These are phyloP conservation scores for Misopates orontium DNA, from an alignment of 257 asterid species.

Conservation along the genomic window DNA sequence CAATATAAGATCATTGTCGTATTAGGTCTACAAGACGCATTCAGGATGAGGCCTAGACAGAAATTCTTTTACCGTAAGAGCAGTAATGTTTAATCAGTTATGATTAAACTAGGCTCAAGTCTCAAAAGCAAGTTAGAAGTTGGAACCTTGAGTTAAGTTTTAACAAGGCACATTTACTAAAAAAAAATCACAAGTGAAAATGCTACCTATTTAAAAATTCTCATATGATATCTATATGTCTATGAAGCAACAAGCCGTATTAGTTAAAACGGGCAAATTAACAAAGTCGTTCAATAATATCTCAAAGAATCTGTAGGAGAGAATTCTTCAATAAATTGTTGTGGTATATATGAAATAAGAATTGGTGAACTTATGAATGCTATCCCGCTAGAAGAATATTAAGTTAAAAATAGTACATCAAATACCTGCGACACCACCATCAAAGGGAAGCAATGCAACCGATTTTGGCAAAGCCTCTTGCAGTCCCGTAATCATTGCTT, in stretches of 20 bases:
- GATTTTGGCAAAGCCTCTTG: conserved; percentile 96
- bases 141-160: too few species aligned
- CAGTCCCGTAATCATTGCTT: conserved; percentile 81
- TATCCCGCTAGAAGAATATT: background rate
- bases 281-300: background rate
- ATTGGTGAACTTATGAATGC: conserved; percentile 2
- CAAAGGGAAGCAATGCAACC: conserved; percentile 88
- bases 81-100: too few species aligned
- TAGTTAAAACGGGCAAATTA: background rate
- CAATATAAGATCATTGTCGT: too few species aligned
- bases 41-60: too few species aligned
- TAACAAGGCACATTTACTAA: too few species aligned
- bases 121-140: too few species aligned
- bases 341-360: background rate
- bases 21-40: too few species aligned
- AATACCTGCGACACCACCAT: conserved; percentile 91
- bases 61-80: too few species aligned
- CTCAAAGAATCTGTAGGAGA: conserved; percentile 15
- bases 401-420: conserved; percentile 12
- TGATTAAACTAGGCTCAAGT: too few species aligned
- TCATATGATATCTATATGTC: background rate
- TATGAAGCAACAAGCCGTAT: background rate
- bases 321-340: conserved; percentile 6
- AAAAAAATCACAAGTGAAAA: background rate
- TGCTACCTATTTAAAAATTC: background rate